Base-by-base conservation (phyloP, 371 early-diverging fungal species). In the Rhizopus microsporus region DNA sequence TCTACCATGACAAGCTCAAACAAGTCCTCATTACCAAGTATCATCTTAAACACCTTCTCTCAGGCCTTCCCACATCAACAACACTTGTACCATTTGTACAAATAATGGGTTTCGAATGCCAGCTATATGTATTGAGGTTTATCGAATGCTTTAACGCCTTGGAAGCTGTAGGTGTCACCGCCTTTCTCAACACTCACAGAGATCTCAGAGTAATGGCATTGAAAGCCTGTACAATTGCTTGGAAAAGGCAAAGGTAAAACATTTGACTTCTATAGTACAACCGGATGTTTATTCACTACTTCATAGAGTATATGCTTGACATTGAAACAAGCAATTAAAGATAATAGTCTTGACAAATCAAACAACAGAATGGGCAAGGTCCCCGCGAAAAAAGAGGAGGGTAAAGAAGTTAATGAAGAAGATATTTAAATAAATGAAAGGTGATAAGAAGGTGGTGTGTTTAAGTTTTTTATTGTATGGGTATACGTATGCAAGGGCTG, bases 81-180 rank as follows among this genome's bases (percentile, higher is more conserved):
- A 31, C 54, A n/a, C 10, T 16, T 7, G 37, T 56, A 13, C 62
- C 56, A 23, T 3, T 61, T 13, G 50, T 55, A 35, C 60, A 61
- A 51, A 56, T 55, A 7, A 56, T 61, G 62, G 56, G 62, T 7
- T 44, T 56, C 30, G 42, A 44, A 3, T 61, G 56, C 23, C 56
- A 61, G 1, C 16, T 62, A 12, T 53, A 16, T 35, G 37, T 54
- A 13, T 37, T 57, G 16, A 38, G 46, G 47, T 23, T 57, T 40
- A 50, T 52, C 3, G 37, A 57, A 43, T 44, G 48, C 17, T 43
- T 54, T 52, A 57, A 57, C n/a, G 12, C 57, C 7, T 53, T 62
- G 23, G 49, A 62, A 48, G 40, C 42, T 3, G 46, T 57, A 16
- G 52, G 52, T 13, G 3, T 34, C 5, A 49, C 57, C 47, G 4